Conservation (phyloP, 768 basidiomycete species). For the Pulveroboletus sp. region DNA sequence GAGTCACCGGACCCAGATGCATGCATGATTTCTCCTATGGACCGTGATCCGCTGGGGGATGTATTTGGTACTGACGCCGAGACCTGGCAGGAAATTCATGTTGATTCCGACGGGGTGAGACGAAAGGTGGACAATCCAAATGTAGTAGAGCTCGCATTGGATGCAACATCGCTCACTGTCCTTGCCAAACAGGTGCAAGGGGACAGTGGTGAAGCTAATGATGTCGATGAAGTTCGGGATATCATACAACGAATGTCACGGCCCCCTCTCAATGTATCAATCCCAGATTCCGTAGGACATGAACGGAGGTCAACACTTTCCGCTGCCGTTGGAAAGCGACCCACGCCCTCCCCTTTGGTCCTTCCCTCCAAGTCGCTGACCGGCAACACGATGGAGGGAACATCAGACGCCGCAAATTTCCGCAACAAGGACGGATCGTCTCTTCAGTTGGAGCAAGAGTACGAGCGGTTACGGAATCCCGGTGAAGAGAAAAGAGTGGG, state of each 20-base stretch:
- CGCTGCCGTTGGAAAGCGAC: constrained; percentile 35
- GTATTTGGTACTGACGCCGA: constrained; percentile 66
- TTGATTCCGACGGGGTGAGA: constrained; percentile 29
- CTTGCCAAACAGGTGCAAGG: constrained; percentile 25
- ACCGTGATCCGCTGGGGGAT: constrained; percentile 52
- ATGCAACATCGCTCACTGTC: constrained; percentile 36
- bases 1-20: constrained; percentile 31
- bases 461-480: constrained; percentile 30
- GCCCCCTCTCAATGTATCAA: constrained; percentile 30
- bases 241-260: constrained; percentile 41
- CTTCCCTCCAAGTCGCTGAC: constrained; percentile 39
- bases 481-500: constrained; percentile 45
- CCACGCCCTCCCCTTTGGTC: constrained; percentile 56
- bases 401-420: constrained; percentile 7
- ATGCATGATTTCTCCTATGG: constrained; percentile 33
- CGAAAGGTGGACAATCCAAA: constrained; percentile 36
- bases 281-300: constrained; percentile 39
- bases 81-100: constrained; percentile 54
- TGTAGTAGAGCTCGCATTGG: constrained; percentile 50
- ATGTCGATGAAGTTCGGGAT: constrained; percentile 33
- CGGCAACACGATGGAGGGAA: constrained; percentile 28
- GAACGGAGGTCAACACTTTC: constrained; percentile 36
- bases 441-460: constrained; percentile 29
- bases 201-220: constrained; percentile 31
- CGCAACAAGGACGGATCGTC: constrained; percentile 17